Percentiles rank a stretch among this genome's conserved stretches.
These are phyloP conservation scores for Entelexis paramagnoliae DNA, from an alignment of 1,139 yeast genomes.

Conservation along the genomic window DNA sequence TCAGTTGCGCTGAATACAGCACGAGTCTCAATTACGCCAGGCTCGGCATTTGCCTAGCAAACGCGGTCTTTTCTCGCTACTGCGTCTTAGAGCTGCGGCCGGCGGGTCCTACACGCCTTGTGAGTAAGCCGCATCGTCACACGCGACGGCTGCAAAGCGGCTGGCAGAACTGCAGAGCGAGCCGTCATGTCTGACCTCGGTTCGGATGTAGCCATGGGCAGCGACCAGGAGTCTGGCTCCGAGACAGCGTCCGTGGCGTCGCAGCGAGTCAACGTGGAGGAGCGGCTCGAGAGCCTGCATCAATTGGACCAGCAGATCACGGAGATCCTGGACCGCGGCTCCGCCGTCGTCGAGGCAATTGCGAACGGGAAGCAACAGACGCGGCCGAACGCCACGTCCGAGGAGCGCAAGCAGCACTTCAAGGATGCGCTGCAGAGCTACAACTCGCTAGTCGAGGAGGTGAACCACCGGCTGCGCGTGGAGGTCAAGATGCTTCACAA, in stretches of 20 bases:
- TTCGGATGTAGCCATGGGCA: neutral
- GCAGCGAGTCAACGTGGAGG: conserved; percentile 11
- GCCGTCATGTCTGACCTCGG: neutral
- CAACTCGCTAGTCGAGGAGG: conserved; percentile 29
- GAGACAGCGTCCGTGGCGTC: neutral
- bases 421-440: conserved; percentile 28
- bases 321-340: conserved; percentile 34
- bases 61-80: too few species aligned
- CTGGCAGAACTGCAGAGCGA: neutral
- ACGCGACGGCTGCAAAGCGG: neutral
- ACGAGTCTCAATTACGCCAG: too few species aligned
- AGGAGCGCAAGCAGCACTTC: conserved; percentile 29
- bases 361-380: conserved; percentile 31
- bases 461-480: conserved; percentile 34
- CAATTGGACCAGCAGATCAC: conserved; percentile 35
- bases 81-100: too few species aligned
- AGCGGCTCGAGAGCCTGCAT: conserved; percentile 31
- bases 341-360: conserved; percentile 34
- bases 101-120: neutral
- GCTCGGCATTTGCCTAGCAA: too few species aligned
- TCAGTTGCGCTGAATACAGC: too few species aligned
- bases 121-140: conserved; percentile 6
- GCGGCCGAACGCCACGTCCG: conserved; percentile 20
- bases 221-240: neutral
- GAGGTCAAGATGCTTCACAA: conserved; percentile 35